Evolutionary conservation across 139 green algal genomes (phyloP).

Genomic region (Asterochloris erici): DNA sequence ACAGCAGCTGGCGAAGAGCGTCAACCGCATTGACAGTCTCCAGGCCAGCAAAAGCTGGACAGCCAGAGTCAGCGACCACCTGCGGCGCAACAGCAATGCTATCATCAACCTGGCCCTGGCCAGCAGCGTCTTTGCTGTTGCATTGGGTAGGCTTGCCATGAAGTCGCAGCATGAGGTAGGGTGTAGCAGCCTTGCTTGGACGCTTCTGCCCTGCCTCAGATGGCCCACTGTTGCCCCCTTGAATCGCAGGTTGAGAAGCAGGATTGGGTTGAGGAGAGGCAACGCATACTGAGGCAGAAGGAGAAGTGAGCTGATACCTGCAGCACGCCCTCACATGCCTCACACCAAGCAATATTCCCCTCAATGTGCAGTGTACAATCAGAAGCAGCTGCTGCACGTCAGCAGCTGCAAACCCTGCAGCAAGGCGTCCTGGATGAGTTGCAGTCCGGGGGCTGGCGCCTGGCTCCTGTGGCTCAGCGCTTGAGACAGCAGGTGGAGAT

Average conservation of each 20-base stretch:
- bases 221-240: neutral
- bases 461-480: slow-evolving; percentile 3
- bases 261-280: slow-evolving; percentile 20
- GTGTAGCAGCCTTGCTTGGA: neutral
- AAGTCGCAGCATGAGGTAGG: slow-evolving; percentile 26
- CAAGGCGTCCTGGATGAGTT: neutral
- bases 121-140: slow-evolving; percentile 36
- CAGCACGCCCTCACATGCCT: neutral
- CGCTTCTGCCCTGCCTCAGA: neutral
- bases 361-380: neutral
- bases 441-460: neutral
- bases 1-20: slow-evolving; percentile 22
- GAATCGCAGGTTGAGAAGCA: slow-evolving; percentile 20
- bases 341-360: neutral
- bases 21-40: slow-evolving; percentile 38
- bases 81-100: slow-evolving; percentile 20
- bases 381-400: neutral
- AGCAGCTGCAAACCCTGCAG: neutral
- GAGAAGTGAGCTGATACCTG: neutral
- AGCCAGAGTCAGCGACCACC: slow-evolving; percentile 23
- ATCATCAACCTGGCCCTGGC: slow-evolving; percentile 36
- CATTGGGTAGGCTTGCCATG: slow-evolving; percentile 28
- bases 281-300: slow-evolving; percentile 6
- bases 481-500: neutral
- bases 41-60: slow-evolving; percentile 13